A percentile compares a stretch with the other conserved stretches of the same genome.
These are phyloP conservation scores for Nothophytophthora sp. DNA, from an alignment of 352 stramenopile species.

Conservation along the genomic window DNA sequence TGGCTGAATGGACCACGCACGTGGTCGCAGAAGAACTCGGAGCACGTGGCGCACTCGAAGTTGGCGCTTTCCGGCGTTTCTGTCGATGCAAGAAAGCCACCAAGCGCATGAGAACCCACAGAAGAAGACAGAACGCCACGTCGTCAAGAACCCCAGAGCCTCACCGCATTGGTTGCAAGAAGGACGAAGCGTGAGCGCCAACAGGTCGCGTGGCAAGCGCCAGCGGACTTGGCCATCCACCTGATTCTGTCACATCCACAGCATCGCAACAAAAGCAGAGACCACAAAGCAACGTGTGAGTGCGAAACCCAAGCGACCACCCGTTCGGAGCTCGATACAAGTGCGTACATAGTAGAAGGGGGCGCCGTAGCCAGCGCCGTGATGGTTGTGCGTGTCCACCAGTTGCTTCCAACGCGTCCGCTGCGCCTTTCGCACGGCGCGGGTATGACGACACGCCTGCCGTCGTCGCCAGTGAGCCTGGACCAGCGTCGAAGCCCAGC, in stretches of 20 bases:
- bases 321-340: too few relatives aligned
- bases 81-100: conserved; percentile 12
- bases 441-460: conserved; percentile 36
- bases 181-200: conserved; percentile 73
- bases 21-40: conserved; percentile 91
- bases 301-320: neutral
- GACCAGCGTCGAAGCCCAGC: conserved; percentile 71
- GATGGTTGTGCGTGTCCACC: conserved; percentile 80
- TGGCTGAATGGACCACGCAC: conserved; percentile 16
- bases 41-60: conserved; percentile 89
- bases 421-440: conserved; percentile 32
- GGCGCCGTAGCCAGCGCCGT: conserved; percentile 60
- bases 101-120: conserved; percentile 9
- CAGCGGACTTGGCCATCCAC: conserved; percentile 90
- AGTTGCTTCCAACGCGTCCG: conserved; percentile 92
- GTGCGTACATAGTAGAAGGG: conserved; percentile 92
- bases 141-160: too few relatives aligned
- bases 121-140: too few relatives aligned
- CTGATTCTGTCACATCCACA: conserved; percentile 73
- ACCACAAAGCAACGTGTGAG: neutral
- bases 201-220: conserved; percentile 89
- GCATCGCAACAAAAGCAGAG: neutral
- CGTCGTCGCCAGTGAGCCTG: conserved; percentile 63
- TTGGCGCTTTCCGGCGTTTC: conserved; percentile 46
- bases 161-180: conserved; percentile 89